Evolutionary conservation across 352 stramenopile genomes (phyloP), one percentile per base, ranked within the genome.

Genomic region (Phytophthora meadii): DNA sequence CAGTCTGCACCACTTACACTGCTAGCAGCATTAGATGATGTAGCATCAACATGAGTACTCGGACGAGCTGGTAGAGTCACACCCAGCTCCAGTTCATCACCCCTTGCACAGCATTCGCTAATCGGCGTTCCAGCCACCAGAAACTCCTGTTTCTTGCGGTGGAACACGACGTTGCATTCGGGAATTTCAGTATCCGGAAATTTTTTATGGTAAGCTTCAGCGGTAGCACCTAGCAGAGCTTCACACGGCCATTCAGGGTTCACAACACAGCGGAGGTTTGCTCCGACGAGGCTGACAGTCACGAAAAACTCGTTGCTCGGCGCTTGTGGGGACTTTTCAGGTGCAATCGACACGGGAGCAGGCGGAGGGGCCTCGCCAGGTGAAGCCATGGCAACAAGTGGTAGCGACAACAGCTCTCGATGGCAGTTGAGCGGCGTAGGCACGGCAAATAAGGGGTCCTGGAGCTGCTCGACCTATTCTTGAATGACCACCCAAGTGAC

Each of bases 151-250:
- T 74, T 82, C 17, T 77, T 79, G 28, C 65, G 52, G 64, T 96
- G 85, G 66, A 84, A 87, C 9, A 96, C 87, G 19, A 81, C 61
- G 46, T 92, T 87, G 61, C 85, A 92, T 48, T 90, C 85, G 3
- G 88, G 88, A 17, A 92, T 73, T 72, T 96, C 83, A 39, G 69
- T 86, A 24, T 73, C 59, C 8, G 83, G 80, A 67, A 82, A 93
- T 7, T 65, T 55, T 19, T 69, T 37, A 40, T 83, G 77, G 59
- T 94, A 94, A 40, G 86, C 66, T 44, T 87, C 81, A n/a, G 85
- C 79, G 9, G 87, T 77, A 0, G 76, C 77, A 9, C 68, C 71
- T n/a, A 94, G 58, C 19, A 94, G 75, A 27, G 77, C 78, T 48
- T 93, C 84, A 48, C 84, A 92, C 19, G 84, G 83, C 76, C 80